These are phyloP conservation scores for Penstemon barbatus DNA, from an alignment of 257 asterid genomes.

Conservation along the genomic window DNA sequence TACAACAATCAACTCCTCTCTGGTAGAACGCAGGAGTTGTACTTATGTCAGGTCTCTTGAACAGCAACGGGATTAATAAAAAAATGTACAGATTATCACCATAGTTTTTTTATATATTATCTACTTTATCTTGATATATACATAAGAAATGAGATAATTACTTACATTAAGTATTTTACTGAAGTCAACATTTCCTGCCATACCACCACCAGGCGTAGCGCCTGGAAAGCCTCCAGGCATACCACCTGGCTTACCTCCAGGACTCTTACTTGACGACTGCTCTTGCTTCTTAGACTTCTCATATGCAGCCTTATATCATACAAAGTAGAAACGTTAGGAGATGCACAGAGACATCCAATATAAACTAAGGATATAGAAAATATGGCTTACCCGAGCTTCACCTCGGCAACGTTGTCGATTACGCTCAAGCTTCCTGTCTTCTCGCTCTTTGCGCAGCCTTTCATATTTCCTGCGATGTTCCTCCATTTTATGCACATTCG, in stretches of 20 bases:
- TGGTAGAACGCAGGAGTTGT: too few species aligned
- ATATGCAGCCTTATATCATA: constrained; percentile 73
- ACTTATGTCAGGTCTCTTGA: neutral
- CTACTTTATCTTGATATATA: constrained; percentile 5
- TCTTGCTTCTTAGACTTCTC: constrained; percentile 89
- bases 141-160: neutral
- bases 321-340: neutral
- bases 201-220: constrained; percentile 20
- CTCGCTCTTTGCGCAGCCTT: constrained; percentile 87
- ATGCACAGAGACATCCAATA: neutral
- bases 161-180: constrained; percentile 88
- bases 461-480: constrained; percentile 90
- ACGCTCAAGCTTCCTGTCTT: constrained; percentile 63
- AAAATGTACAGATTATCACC: neutral
- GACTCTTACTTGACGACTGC: constrained; percentile 66
- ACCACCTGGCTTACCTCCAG: constrained; percentile 65
- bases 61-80: neutral
- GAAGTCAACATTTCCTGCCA: constrained; percentile 75
- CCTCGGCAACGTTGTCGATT: constrained; percentile 81
- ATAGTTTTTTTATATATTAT: neutral
- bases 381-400: constrained; percentile 72
- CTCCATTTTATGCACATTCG: constrained; percentile 89
- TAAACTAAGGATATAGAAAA: too few species aligned
- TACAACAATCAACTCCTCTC: neutral
- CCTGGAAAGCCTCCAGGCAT: constrained; percentile 24